A percentile compares a stretch with the other conserved stretches of the same genome.
These are phyloP conservation scores for Malbranchea zuffiana DNA, from an alignment of 2,329 filamentous ascomycete genomes.

Conservation along the genomic window DNA sequence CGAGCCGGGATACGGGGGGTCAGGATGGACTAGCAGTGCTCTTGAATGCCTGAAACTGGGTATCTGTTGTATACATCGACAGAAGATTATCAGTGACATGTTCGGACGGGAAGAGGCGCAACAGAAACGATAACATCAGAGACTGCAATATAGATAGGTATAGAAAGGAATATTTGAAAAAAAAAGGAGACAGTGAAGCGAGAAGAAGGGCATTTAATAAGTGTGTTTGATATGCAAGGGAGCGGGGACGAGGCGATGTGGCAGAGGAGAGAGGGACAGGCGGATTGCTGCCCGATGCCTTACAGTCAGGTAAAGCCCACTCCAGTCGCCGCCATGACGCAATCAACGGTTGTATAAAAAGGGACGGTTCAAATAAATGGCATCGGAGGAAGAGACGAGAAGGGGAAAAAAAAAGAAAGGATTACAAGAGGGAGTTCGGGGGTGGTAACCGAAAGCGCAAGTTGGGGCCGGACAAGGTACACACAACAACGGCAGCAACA, in stretches of 20 bases:
- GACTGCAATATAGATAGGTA: neutral
- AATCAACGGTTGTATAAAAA: too few species aligned
- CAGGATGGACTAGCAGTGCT: too few species aligned
- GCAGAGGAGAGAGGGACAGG: neutral
- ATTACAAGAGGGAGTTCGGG: too few species aligned
- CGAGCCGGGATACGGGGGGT: too few species aligned
- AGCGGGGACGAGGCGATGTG: neutral
- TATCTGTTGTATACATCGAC: neutral
- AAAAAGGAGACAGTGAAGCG: neutral
- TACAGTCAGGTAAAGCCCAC: too few species aligned
- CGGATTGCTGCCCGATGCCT: conserved; percentile 5
- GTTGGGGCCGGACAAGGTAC: too few species aligned
- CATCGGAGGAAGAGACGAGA: too few species aligned
- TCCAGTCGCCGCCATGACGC: too few species aligned
- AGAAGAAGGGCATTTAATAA: neutral
- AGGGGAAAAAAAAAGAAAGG: too few species aligned
- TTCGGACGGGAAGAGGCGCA: neutral
- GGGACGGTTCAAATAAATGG: too few species aligned
- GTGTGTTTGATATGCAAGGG: neutral
- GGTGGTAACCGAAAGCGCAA: too few species aligned
- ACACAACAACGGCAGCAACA: too few species aligned
- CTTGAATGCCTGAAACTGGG: neutral
- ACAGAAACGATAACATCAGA: neutral
- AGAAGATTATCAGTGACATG: conserved; percentile 1
- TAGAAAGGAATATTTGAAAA: neutral